A percentile compares a stretch with the other conserved stretches of the same genome.
Conservation (phyloP, 306 rosid genomes). For the Rubus idaeus region DNA sequence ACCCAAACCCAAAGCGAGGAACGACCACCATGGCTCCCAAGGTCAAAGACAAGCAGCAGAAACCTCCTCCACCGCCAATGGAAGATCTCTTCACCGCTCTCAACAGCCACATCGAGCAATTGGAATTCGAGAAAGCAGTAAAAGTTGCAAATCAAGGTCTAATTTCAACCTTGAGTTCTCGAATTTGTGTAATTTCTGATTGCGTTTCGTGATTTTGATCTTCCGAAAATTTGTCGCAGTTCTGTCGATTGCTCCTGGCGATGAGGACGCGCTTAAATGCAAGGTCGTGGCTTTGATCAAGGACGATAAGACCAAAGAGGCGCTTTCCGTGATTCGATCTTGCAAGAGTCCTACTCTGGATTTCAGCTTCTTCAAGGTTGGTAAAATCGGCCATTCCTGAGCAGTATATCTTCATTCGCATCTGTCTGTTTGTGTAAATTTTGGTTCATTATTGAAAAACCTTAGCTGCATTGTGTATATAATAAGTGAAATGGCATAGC, state of each 20-base stretch:
- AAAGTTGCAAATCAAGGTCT: conserved; percentile 87
- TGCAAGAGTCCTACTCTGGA: conserved; percentile 40
- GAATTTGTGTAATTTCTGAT: neutral
- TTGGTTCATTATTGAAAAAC: neutral
- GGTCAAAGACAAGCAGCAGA: conserved; percentile 51
- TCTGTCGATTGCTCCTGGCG: conserved; percentile 64
- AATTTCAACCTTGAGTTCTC: conserved; percentile 4
- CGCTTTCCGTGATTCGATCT: conserved; percentile 62
- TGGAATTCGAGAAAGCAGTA: conserved; percentile 63
- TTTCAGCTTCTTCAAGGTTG: conserved; percentile 70
- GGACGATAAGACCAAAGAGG: conserved; percentile 59
- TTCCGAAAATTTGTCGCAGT: conserved; percentile 35
- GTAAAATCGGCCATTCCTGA: neutral
- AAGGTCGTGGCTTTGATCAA: conserved; percentile 77
- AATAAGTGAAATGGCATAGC: neutral
- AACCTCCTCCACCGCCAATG: conserved; percentile 58
- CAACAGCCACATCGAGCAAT: conserved; percentile 62
- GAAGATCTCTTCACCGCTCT: conserved; percentile 87
- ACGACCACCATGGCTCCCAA: conserved; percentile 72
- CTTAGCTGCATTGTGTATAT: neutral
- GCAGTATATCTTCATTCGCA: neutral
- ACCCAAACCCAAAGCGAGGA: no score
- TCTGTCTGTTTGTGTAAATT: neutral
- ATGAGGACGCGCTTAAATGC: conserved; percentile 86
- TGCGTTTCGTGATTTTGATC: neutral